Conservation (phyloP, 176 grass and related monocot species). For the Aegilops longissima region DNA sequence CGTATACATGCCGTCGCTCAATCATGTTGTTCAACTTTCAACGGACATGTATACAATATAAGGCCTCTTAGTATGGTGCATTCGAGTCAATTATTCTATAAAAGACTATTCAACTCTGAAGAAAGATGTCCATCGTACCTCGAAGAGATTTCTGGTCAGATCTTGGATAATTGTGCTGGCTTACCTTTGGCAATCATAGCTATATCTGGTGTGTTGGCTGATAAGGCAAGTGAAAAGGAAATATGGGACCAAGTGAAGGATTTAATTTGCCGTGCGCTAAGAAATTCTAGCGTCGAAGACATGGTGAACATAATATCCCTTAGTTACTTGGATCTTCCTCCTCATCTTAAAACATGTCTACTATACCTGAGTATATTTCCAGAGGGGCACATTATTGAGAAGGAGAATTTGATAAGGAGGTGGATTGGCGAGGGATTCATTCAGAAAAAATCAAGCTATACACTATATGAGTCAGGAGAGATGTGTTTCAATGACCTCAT, state of each 20-base stretch:
- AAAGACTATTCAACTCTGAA: not conserved
- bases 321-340: slow-evolving; percentile 34
- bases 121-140: not conserved
- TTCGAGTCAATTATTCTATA: not conserved
- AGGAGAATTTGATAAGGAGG: slow-evolving; percentile 19
- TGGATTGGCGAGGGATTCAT: slow-evolving; percentile 17
- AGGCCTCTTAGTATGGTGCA: not conserved
- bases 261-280: not conserved
- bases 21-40: not conserved
- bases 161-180: not conserved
- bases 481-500: slow-evolving; percentile 30
- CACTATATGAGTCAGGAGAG: slow-evolving; percentile 2
- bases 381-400: not conserved
- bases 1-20: not conserved
- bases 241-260: not conserved
- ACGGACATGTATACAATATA: not conserved
- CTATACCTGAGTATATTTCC: slow-evolving; percentile 37
- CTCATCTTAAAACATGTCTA: slow-evolving; percentile 29
- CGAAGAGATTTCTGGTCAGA: not conserved
- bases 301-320: slow-evolving; percentile 6
- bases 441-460: not conserved
- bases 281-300: not conserved
- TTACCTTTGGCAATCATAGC: not conserved
- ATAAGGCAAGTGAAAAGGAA: not conserved
- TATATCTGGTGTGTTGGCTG: not conserved